Base-by-base conservation (phyloP, 2,329 filamentous ascomycete genomes). In the Cyanodermella asteris region DNA sequence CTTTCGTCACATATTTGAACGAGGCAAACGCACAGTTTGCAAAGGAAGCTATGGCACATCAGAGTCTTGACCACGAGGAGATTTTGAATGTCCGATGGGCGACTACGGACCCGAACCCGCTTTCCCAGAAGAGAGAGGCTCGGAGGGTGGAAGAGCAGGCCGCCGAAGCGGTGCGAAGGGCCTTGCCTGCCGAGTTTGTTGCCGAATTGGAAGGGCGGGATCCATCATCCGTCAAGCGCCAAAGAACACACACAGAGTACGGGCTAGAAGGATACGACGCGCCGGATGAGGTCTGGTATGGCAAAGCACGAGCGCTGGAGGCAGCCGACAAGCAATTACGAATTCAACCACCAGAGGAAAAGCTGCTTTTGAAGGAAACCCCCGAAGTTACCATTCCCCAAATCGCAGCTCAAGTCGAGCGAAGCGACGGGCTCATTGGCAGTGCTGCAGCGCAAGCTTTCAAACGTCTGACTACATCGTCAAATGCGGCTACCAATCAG, bases 81-180 rank as follows among this genome's bases (percentile, higher is more conserved):
- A 72, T 93, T 13, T 55, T 97, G 14, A 97, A 97, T 47, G 82
- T 97, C 23, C 64, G 90, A 34, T 97, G 87, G 87, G 87, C 87
- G 20, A 97, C 87, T 0, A 75, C 80, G 5, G 87, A 97, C 43
- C 87, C 87, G 2, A 97, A 97, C 38, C 87, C 87, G 0, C 72
- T 87, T 56, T 81, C 84, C 2, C 80, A 91, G 46, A 90, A 90
- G 34, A 64, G 90, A 31, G 87, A 97, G 50, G 84, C 75, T 3
- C 62, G 74, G 19, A 63, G 73, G 20, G 73, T 97, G 31, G 87
- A 97, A 44, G 87, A 97, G 43, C 87, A 97, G 46, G 87, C 87
- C 2, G 87, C 87, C 0, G 87, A 93, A 40, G 90, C 87, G 2
- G 80, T 97, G 29, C 60, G 87, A 11, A 62, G 75, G 35, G 84